A percentile compares a stretch with the other conserved stretches of the same genome.
Conservation (phyloP, 148 eudicot species). For the Cornus controversa region DNA sequence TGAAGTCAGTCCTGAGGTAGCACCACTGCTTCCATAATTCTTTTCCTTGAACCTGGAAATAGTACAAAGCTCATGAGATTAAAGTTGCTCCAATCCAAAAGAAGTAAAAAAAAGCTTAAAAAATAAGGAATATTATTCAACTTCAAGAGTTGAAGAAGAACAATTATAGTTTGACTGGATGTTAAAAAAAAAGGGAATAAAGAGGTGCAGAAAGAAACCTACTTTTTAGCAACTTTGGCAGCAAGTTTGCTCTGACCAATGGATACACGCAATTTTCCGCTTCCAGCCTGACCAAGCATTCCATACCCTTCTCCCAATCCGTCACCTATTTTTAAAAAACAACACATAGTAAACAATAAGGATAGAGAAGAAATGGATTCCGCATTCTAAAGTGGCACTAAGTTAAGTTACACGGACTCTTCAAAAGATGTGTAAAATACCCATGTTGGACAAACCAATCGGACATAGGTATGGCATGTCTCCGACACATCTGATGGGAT, state of each 20-base stretch:
- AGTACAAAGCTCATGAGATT: constrained; percentile 9
- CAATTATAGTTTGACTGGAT: neutral
- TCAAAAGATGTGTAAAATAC: too few species aligned
- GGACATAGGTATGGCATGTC: too few species aligned
- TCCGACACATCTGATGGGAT: too few species aligned
- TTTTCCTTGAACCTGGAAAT: constrained; percentile 77
- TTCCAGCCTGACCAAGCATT: constrained; percentile 99
- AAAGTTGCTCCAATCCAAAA: neutral
- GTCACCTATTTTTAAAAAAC: constrained; percentile 55
- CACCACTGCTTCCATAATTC: constrained; percentile 77
- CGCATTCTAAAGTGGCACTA: neutral
- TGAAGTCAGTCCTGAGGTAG: constrained; percentile 91
- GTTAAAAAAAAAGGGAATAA: neutral
- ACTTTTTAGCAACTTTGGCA: constrained; percentile 91
- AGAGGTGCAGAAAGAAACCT: constrained; percentile 23
- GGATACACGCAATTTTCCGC: constrained; percentile 85
- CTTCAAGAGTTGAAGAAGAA: neutral
- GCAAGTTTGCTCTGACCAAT: constrained; percentile 87
- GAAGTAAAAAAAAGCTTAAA: neutral
- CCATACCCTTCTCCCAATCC: constrained; percentile 99
- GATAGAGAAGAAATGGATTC: neutral
- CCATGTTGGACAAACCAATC: too few species aligned
- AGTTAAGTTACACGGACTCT: too few species aligned
- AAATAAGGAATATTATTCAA: neutral
- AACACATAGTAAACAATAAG: neutral